phyloP scores from a whole-genome alignment of 352 stramenopile species.

The Globisporangium canariense region DNA sequence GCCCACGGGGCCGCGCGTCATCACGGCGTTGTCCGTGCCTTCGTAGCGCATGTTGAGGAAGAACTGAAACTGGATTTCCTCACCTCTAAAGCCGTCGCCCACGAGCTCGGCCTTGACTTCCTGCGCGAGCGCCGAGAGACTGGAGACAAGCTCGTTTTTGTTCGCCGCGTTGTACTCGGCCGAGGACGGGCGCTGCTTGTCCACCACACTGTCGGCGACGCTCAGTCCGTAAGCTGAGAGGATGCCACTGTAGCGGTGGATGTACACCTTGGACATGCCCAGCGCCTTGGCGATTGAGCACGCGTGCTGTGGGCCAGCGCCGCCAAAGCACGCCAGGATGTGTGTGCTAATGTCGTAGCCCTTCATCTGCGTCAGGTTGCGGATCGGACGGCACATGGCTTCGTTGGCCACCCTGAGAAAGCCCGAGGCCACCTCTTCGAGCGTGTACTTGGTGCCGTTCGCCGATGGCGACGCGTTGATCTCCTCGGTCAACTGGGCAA shows the following conservation, averaged over 20 bases:
- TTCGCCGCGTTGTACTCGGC: constrained; percentile 48
- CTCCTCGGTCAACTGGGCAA: constrained; percentile 86
- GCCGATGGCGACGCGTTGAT: constrained; percentile 78
- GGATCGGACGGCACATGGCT: constrained; percentile 99
- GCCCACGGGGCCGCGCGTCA: constrained; percentile 83
- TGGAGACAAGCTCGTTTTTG: constrained; percentile 47
- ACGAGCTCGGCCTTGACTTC: constrained; percentile 73
- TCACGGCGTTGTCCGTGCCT: constrained; percentile 97
- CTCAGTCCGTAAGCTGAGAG: constrained; percentile 97
- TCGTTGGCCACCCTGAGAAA: constrained; percentile 99
- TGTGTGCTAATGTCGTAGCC: constrained; percentile 97
- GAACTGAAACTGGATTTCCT: constrained; percentile 92
- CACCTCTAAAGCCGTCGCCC: constrained; percentile 74
- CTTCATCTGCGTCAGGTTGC: constrained; percentile 98
- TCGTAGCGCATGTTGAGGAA: constrained; percentile 99
- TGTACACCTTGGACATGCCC: constrained; percentile 97
- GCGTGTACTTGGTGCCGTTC: constrained; percentile 64
- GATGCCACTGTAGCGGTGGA: constrained; percentile 98
- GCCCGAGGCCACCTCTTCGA: constrained; percentile 95
- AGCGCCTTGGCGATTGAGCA: constrained; percentile 96
- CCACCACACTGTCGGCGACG: constrained; percentile 96
- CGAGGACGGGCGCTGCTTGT: constrained; percentile 93
- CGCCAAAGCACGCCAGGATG: constrained; percentile 97
- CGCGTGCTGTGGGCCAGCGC: constrained; percentile 96
- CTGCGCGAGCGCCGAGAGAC: constrained; percentile 46